These are phyloP conservation scores for Lichtheimia corymbifera DNA, from an alignment of 371 early-diverging fungal species.

Conservation along the genomic window DNA sequence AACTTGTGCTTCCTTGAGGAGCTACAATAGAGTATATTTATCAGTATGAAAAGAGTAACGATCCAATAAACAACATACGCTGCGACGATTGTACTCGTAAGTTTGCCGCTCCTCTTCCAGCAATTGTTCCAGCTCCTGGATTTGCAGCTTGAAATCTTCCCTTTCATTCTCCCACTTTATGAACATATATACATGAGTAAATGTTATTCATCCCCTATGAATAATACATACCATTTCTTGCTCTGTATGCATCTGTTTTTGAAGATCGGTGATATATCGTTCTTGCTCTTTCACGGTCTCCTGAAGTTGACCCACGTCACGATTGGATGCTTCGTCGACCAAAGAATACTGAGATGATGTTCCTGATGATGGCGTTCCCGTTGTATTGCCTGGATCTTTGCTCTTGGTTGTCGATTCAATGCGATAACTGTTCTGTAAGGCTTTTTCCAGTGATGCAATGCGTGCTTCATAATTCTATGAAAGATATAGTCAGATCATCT, in stretches of 20 bases:
- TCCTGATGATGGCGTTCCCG: neutral
- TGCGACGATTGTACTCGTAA: constrained; percentile 35
- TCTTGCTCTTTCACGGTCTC: constrained; percentile 13
- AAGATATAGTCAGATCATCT: too few relatives aligned
- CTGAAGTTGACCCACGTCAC: constrained; percentile 16
- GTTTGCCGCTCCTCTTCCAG: constrained; percentile 37
- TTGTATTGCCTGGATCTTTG: neutral
- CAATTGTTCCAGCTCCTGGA: constrained; percentile 35
- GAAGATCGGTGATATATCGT: constrained; percentile 1
- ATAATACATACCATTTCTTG: constrained; percentile 18
- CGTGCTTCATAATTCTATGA: constrained; percentile 43
- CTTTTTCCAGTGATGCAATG: constrained; percentile 46
- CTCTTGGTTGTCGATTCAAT: constrained; percentile 5
- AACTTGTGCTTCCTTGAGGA: constrained; percentile 46
- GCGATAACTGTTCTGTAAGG: constrained; percentile 29
- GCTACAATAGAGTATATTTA: constrained; percentile 19
- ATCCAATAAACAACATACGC: constrained; percentile 22
- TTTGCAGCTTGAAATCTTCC: constrained; percentile 32
- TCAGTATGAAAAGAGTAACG: neutral
- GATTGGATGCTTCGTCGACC: constrained; percentile 11
- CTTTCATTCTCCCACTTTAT: constrained; percentile 26
- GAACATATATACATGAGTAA: neutral
- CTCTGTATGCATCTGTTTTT: constrained; percentile 17
- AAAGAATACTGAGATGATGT: constrained; percentile 25
- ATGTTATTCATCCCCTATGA: neutral